Evolutionary conservation across 306 rosid species (phyloP), one percentile per base, ranked within the genome.

Genomic region (Medicago arabica): DNA sequence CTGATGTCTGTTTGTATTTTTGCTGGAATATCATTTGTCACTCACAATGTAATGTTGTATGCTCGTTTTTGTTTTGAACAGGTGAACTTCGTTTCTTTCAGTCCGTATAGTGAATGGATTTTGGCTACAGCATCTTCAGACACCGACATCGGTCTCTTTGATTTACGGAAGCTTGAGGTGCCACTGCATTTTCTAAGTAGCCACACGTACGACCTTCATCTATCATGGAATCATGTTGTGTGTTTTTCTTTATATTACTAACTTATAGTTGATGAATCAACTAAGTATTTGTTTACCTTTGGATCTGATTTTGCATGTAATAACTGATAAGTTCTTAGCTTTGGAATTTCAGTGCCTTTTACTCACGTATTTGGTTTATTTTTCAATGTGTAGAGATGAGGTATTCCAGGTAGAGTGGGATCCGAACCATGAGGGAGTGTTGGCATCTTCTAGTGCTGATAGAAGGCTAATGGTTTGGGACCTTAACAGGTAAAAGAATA

Each of bases 391-490:
- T 82, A 92, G 99, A 72, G 99, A 95, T 78, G 97, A 92, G 72
- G 99, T 95, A 12, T 92, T 82, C 85, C 97, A 95, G 89, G 97
- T 95, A 36, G 99, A 95, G 78, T 95, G 99, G 97, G 99, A 95
- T 86, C 99, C 97, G 14, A 87, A 89, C 79, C 99, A 92, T 5
- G 97, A 95, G 67, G 74, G 91, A 0, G 90, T 95, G 19, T 83
- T 95, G 85, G 99, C 97, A 50, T 92, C 99, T 11, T 90, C 96
- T 67, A 89, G 90, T 39, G 96, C 87, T 69, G 97, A 95, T 66
- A 84, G 97, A 83, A 87, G 99, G 86, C 78, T 92, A 74, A 92
- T 89, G 87, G 94, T 95, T 80, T 95, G 99, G 97, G 97, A 95
- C 83, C 97, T 95, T 67, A 90, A 84, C 89, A 91, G 96, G 98